These are phyloP conservation scores for Lipomyces lipofer DNA, from an alignment of 805 yeast genomes.

Conservation along the genomic window DNA sequence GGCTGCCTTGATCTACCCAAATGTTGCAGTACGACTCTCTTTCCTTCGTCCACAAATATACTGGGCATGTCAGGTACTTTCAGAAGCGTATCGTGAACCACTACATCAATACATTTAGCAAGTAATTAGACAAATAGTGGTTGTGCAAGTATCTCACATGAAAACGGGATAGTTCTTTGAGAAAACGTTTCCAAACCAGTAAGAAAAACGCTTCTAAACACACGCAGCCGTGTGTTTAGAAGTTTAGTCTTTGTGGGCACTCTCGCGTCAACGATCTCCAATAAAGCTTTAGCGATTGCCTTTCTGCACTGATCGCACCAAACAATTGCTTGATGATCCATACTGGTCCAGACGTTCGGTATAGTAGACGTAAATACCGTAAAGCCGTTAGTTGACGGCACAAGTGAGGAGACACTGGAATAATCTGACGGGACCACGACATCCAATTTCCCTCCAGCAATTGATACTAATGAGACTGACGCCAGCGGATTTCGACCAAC, in stretches of 20 bases:
- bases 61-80: conserved; percentile 19
- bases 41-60: conserved; percentile 15
- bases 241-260: conserved; percentile 50
- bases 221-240: conserved; percentile 56
- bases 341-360: conserved; percentile 89
- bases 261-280: conserved; percentile 58
- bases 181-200: conserved; percentile 34
- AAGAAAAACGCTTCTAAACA: conserved; percentile 50
- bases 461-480: conserved; percentile 71
- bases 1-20: conserved; percentile 24
- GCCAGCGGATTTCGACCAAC: conserved; percentile 51
- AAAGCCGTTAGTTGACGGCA: conserved; percentile 76
- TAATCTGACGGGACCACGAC: conserved; percentile 86
- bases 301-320: conserved; percentile 91
- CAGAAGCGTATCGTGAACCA: conserved; percentile 33
- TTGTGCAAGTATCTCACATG: conserved; percentile 8
- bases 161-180: conserved; percentile 11
- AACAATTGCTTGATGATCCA: conserved; percentile 91
- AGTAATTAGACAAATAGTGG: neutral
- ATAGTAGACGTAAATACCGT: conserved; percentile 82
- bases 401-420: conserved; percentile 66
- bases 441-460: conserved; percentile 86
- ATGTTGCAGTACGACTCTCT: conserved; percentile 19
- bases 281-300: conserved; percentile 57
- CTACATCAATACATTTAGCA: neutral